Percentiles rank a stretch among this genome's conserved stretches.
These are phyloP conservation scores for Candida corydali DNA, from an alignment of 805 yeast species.

Conservation along the genomic window DNA sequence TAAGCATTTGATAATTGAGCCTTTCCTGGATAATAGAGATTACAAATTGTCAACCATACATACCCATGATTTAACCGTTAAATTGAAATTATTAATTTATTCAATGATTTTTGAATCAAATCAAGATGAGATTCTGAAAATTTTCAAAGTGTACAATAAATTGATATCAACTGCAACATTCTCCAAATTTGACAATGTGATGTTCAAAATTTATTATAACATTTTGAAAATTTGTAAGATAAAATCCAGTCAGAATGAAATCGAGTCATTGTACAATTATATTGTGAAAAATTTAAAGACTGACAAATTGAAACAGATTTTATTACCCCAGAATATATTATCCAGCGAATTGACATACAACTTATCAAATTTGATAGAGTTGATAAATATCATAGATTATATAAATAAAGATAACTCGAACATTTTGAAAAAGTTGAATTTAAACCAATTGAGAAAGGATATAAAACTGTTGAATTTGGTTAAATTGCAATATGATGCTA, in stretches of 20 bases:
- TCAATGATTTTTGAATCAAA: slow-evolving; percentile 33
- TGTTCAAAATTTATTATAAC: slow-evolving; percentile 23
- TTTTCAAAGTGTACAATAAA: slow-evolving; percentile 23
- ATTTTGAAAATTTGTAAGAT: slow-evolving; percentile 23
- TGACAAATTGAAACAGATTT: slow-evolving; percentile 17
- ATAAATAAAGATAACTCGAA: slow-evolving; percentile 4
- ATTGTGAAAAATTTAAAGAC: slow-evolving; percentile 28
- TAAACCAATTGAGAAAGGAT: slow-evolving; percentile 6
- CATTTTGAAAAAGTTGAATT: slow-evolving; percentile 5
- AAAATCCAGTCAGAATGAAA: slow-evolving; percentile 16
- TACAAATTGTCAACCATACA: slow-evolving; percentile 46
- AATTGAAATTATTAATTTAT: slow-evolving; percentile 35
- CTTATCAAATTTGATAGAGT: slow-evolving; percentile 13
- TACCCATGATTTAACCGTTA: slow-evolving; percentile 25
- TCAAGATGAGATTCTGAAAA: slow-evolving; percentile 19
- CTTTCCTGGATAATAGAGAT: slow-evolving; percentile 56
- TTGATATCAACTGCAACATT: slow-evolving; percentile 14
- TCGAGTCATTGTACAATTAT: slow-evolving; percentile 22
- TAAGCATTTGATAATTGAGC: slow-evolving; percentile 11
- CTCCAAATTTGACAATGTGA: slow-evolving; percentile 20
- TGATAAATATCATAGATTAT: slow-evolving; percentile 11
- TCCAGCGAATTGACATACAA: slow-evolving; percentile 18
- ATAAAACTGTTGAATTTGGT: slow-evolving; percentile 9
- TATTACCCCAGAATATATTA: slow-evolving; percentile 13
- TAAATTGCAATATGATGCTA: slow-evolving; percentile 9